Evolutionary conservation across 2,329 filamentous ascomycete genomes (phyloP).

Genomic region (Purpureocillium lavendulum): DNA sequence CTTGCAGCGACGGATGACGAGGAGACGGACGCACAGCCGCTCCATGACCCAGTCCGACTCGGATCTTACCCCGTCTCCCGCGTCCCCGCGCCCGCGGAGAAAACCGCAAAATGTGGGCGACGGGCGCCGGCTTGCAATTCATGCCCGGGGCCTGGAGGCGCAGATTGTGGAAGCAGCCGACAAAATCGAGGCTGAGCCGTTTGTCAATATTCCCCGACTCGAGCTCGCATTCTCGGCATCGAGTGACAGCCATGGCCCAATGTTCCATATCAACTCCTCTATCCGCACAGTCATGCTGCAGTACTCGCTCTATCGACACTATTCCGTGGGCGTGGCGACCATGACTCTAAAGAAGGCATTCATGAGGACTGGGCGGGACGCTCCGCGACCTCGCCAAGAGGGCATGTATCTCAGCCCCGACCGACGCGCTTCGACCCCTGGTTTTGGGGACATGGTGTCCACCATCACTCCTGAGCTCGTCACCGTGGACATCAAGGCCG

Average conservation of each 20-base stretch:
- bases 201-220: constrained; percentile 76
- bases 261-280: constrained; percentile 80
- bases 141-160: constrained; percentile 76
- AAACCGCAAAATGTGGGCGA: constrained; percentile 56
- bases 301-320: constrained; percentile 91
- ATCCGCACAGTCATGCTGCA: constrained; percentile 72
- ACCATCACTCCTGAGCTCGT: constrained; percentile 54
- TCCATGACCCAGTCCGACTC: constrained; percentile 62
- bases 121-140: constrained; percentile 71
- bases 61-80: constrained; percentile 37
- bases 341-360: constrained; percentile 69
- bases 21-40: constrained; percentile 68
- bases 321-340: constrained; percentile 74
- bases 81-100: constrained; percentile 34
- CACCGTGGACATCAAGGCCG: constrained; percentile 73
- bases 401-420: constrained; percentile 17
- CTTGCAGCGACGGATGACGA: constrained; percentile 45
- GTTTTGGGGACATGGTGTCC: constrained; percentile 20
- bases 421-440: constrained; percentile 24
- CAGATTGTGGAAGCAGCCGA: constrained; percentile 86
- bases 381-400: constrained; percentile 22
- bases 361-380: constrained; percentile 39
- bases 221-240: constrained; percentile 79
- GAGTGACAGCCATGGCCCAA: constrained; percentile 77
- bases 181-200: constrained; percentile 76